Evolutionary conservation across 2,329 filamentous ascomycete species (phyloP).

Genomic region (Phialophora chinensis): DNA sequence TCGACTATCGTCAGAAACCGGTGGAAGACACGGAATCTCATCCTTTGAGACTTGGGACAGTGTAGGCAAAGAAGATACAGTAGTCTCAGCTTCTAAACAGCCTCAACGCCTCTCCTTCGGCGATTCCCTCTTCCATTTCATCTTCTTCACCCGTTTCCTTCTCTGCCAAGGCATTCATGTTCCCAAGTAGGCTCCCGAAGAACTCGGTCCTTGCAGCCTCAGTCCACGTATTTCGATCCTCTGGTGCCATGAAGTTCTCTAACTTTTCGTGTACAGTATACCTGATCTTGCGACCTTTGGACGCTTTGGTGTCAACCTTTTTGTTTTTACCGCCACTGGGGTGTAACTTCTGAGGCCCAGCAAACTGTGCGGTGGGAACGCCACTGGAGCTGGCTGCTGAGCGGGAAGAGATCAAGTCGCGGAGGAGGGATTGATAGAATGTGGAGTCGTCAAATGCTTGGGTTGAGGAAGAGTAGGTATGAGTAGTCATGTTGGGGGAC

Average conservation of each 20-base stretch:
- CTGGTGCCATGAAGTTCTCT: conserved; percentile 94
- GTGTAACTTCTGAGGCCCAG: conserved; percentile 47
- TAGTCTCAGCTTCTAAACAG: conserved; percentile 41
- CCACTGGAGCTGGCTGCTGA: conserved; percentile 50
- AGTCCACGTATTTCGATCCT: conserved; percentile 77
- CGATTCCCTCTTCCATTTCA: conserved; percentile 33
- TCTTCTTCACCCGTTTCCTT: conserved; percentile 56
- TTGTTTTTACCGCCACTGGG: conserved; percentile 61
- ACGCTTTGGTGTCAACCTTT: conserved; percentile 91
- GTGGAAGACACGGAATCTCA: neutral
- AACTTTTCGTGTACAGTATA: conserved; percentile 97
- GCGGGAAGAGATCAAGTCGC: conserved; percentile 90
- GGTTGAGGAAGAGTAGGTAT: conserved; percentile 48
- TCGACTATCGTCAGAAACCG: neutral
- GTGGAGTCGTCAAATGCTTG: conserved; percentile 89
- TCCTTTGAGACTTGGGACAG: neutral
- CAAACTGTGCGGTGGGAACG: conserved; percentile 52
- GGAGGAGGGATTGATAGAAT: conserved; percentile 91
- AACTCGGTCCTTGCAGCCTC: conserved; percentile 76
- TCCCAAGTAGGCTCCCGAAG: conserved; percentile 76
- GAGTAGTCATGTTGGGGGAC: conserved; percentile 41
- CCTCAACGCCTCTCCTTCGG: conserved; percentile 44
- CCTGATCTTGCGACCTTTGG: conserved; percentile 90
- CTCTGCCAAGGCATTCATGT: conserved; percentile 70
- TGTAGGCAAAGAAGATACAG: neutral